phyloP scores from a whole-genome alignment of 257 asterid genomes.

The Solanum rostratum region DNA sequence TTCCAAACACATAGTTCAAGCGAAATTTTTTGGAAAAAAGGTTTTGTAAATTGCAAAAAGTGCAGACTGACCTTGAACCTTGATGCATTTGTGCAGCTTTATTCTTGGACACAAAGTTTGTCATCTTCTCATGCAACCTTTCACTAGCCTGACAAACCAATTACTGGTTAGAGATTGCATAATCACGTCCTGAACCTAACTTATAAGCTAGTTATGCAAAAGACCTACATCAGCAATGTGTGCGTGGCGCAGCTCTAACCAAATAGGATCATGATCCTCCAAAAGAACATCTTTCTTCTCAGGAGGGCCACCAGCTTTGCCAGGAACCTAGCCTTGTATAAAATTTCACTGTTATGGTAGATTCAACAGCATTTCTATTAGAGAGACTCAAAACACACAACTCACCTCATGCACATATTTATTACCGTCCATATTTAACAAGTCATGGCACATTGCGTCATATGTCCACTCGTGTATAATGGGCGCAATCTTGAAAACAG shows the following conservation, averaged over 20 bases:
- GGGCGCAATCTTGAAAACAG: slow-evolving; percentile 67
- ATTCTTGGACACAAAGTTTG: slow-evolving; percentile 78
- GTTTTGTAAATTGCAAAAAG: neutral
- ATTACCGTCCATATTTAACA: slow-evolving; percentile 92
- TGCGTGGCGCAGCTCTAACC: slow-evolving; percentile 98
- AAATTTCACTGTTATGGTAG: slow-evolving; percentile 5
- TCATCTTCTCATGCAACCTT: slow-evolving; percentile 94
- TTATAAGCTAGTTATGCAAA: neutral
- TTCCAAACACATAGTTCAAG: neutral
- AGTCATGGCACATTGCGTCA: slow-evolving; percentile 98
- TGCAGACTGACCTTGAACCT: slow-evolving; percentile 69
- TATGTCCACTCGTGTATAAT: slow-evolving; percentile 98
- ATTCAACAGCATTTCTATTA: slow-evolving; percentile 6
- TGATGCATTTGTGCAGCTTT: slow-evolving; percentile 95
- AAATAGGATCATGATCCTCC: slow-evolving; percentile 98
- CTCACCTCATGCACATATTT: slow-evolving; percentile 90
- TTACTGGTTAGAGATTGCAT: slow-evolving; percentile 13
- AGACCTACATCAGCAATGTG: slow-evolving; percentile 96
- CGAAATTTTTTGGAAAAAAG: neutral
- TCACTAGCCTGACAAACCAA: slow-evolving; percentile 73
- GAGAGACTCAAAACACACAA: neutral
- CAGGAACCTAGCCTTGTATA: slow-evolving; percentile 52
- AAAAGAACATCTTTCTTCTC: slow-evolving; percentile 96
- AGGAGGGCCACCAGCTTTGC: slow-evolving; percentile 66
- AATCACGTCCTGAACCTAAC: neutral